Conservation (phyloP, 1,284 basidiomycete genomes). For the Cutaneotrichosporon sp. region DNA sequence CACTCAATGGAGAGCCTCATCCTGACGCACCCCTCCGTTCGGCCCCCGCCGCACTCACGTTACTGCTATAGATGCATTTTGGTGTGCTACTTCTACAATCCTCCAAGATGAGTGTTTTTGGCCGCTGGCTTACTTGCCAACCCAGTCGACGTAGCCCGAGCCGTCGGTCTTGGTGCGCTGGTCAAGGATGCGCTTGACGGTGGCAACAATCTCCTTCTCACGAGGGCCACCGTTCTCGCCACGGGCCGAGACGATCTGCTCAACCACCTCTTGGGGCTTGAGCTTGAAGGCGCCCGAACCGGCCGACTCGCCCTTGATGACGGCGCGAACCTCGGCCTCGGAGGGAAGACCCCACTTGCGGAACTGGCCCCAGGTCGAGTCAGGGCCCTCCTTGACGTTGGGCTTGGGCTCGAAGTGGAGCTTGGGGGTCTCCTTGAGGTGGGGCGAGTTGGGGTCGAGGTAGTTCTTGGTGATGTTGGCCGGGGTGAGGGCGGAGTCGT, state of each 20-base stretch:
- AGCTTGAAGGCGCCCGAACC: constrained; percentile 45
- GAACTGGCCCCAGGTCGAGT: constrained; percentile 46
- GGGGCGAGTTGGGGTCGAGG: constrained; percentile 54
- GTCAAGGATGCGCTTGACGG: constrained; percentile 30
- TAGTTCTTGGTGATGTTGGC: constrained; percentile 50
- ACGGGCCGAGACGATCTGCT: constrained; percentile 28
- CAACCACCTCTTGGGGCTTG: constrained; percentile 37
- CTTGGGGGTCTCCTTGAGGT: constrained; percentile 58
- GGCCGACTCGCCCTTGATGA: constrained; percentile 37
- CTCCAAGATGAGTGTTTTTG: background rate
- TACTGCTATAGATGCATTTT: constrained; percentile 5
- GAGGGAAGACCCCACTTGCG: constrained; percentile 44
- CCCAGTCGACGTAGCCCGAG: constrained; percentile 42
- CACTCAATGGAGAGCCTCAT: too few species aligned
- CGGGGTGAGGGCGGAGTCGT: constrained; percentile 53
- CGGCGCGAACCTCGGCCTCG: constrained; percentile 32
- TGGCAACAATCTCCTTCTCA: constrained; percentile 26
- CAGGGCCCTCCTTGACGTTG: constrained; percentile 21
- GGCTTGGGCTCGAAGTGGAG: constrained; percentile 30
- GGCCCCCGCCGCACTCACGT: background rate
- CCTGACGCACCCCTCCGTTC: too few species aligned
- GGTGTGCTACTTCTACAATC: constrained; percentile 6
- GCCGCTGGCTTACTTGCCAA: constrained; percentile 5
- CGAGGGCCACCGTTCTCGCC: constrained; percentile 28
- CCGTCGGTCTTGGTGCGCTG: constrained; percentile 31